Base-by-base conservation (phyloP, 2,329 filamentous ascomycete genomes). In the Fusarium sp. region DNA sequence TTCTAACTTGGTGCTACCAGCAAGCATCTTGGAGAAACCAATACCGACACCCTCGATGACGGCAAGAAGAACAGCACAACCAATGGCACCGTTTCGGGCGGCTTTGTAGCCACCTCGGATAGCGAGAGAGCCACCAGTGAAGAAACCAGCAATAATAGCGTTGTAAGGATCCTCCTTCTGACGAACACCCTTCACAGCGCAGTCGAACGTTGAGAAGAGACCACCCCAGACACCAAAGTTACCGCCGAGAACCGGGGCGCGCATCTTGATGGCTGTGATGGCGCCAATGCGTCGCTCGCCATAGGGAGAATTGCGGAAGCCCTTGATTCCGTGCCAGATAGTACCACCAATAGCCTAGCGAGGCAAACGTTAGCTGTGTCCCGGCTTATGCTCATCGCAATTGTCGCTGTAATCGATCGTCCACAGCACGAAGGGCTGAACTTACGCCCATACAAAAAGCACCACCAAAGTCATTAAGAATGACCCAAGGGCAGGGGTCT, bases 161-260 rank as follows among this genome's bases (percentile, higher is more conserved):
- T 98, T 98, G 86, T 95, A 98, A 20, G 96, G 95, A 82, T 98
- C 96, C 83, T 99, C 96, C 91, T 98, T 98, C 88, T 96, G 94
- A 74, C 95, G 88, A 63, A 95, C 86, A 65, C 95, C 95, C 88
- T 98, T 99, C 71, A 98, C 93, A 28, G 95, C 93, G 86, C 96
- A 99, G 85, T 99, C 96, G 80, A 95, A 98, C 70, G 94, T 97
- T 78, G 91, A 94, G 88, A 98, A 98, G 65, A 98, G 86, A 75
- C 96, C 96, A 81, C 96, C 95, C 95, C 96, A 98, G 64, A 97
- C 94, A 78, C 95, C 95, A 79, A 98, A 99, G 87, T 99, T 99
- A 79, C 96, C 96, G 80, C 96, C 96, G 53, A 98, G 89, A 38
- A 98, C 95, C 6, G 96, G 96, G 45, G 96, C 96, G 81, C 96